Conservation (phyloP, 1,284 basidiomycete genomes). For the Leucoagaricus sp. region DNA sequence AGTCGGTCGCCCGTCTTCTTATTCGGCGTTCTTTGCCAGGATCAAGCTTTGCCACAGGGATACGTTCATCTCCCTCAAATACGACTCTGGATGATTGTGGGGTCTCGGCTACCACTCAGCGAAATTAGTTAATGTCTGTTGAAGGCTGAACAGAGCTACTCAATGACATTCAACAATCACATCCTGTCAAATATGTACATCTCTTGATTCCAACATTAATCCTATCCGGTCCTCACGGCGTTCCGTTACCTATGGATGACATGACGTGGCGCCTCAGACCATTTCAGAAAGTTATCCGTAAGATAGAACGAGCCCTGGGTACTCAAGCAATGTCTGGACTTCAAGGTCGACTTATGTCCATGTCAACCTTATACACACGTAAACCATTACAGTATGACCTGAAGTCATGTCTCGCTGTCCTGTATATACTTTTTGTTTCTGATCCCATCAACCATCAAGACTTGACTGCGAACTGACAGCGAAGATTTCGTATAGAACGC, state of each 20-base stretch:
- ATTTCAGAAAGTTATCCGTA: conserved; percentile 1
- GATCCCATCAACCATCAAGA: conserved; percentile 7
- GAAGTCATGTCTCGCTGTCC: neutral
- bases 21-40: neutral
- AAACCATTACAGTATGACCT: neutral
- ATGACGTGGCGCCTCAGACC: neutral
- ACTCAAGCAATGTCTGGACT: neutral
- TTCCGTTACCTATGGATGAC: neutral
- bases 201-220: neutral
- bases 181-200: neutral
- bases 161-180: neutral
- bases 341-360: neutral
- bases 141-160: no score
- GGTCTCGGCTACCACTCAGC: no score
- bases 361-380: neutral
- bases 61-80: no score
- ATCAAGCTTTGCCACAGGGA: no score
- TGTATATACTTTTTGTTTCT: neutral
- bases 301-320: neutral
- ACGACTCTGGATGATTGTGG: no score
- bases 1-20: neutral
- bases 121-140: no score
- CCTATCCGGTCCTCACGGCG: neutral
- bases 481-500: conserved; percentile 1
- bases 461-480: conserved; percentile 6